phyloP scores from a whole-genome alignment of 495 filamentous ascomycete genomes.

The Antarctomyces pellizariae region DNA sequence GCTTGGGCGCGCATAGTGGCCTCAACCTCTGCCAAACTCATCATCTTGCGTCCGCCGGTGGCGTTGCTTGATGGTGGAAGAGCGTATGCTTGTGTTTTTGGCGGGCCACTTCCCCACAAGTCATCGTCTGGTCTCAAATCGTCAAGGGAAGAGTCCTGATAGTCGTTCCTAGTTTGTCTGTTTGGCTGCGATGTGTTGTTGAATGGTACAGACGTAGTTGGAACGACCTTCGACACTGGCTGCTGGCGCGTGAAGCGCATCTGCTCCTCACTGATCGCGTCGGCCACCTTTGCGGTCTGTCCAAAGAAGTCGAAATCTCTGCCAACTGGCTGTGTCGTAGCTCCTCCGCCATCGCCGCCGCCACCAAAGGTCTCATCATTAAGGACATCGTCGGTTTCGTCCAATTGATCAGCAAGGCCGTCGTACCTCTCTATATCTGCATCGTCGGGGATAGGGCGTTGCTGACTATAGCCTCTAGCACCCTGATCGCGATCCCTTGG shows the following conservation, averaged over 20 bases:
- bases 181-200: slow-evolving; percentile 30
- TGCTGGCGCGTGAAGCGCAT: slow-evolving; percentile 49
- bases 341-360: slow-evolving; percentile 14
- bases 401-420: slow-evolving; percentile 73
- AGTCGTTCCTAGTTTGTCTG: slow-evolving; percentile 53
- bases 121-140: slow-evolving; percentile 82
- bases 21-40: slow-evolving; percentile 95
- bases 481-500: slow-evolving; percentile 42
- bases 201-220: slow-evolving; percentile 14
- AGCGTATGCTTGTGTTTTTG: slow-evolving; percentile 9
- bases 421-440: slow-evolving; percentile 83
- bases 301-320: slow-evolving; percentile 97
- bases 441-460: slow-evolving; percentile 13
- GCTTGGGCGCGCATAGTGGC: slow-evolving; percentile 63
- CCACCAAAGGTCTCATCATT: slow-evolving; percentile 96
- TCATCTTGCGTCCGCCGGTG: slow-evolving; percentile 56
- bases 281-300: slow-evolving; percentile 62
- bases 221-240: slow-evolving; percentile 20
- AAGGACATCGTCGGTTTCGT: slow-evolving; percentile 82
- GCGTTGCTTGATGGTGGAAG: slow-evolving; percentile 10
- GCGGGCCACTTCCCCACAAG: slow-evolving; percentile 57
- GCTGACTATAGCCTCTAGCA: no score
- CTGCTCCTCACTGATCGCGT: slow-evolving; percentile 76
- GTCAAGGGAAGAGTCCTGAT: slow-evolving; percentile 42
- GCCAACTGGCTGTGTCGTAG: slow-evolving; percentile 27